Evolutionary conservation across 225 moss, liverwort and hornwort species (phyloP).

Genomic region (Polytrichum commune): DNA sequence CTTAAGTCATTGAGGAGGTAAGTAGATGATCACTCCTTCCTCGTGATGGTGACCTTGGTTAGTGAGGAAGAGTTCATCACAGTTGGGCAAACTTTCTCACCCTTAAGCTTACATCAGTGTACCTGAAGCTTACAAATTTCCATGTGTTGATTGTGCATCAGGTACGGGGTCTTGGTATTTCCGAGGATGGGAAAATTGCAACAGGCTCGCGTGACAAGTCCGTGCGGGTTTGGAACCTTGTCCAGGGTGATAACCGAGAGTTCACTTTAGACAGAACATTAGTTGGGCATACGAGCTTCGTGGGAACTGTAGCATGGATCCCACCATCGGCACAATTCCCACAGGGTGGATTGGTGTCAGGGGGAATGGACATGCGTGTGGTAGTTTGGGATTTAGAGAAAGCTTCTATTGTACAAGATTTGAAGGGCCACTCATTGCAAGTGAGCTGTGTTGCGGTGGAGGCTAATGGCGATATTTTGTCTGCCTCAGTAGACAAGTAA

Average conservation of each 20-base stretch:
- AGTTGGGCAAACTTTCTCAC: too few relatives aligned
- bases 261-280: constrained; percentile 68
- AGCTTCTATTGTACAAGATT: constrained; percentile 52
- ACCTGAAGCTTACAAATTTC: not conserved
- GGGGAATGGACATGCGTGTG: constrained; percentile 97
- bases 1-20: not conserved
- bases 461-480: constrained; percentile 72
- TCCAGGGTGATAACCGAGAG: constrained; percentile 49
- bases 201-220: constrained; percentile 95
- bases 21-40: not conserved
- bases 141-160: constrained; percentile 16
- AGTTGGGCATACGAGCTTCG: constrained; percentile 90
- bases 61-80: too few relatives aligned
- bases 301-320: constrained; percentile 92
- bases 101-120: too few relatives aligned
- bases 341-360: constrained; percentile 78
- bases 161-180: constrained; percentile 86
- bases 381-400: constrained; percentile 87
- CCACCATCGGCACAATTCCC: constrained; percentile 71
- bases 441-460: constrained; percentile 87
- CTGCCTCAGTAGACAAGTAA: constrained; percentile 97
- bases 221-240: constrained; percentile 67
- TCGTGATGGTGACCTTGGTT: too few relatives aligned
- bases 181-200: constrained; percentile 68
- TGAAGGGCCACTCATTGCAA: constrained; percentile 86